Percentiles rank a stretch among this genome's conserved stretches.
These are phyloP conservation scores for Lentinus tigrinus DNA, from an alignment of 768 basidiomycete species.

Conservation along the genomic window DNA sequence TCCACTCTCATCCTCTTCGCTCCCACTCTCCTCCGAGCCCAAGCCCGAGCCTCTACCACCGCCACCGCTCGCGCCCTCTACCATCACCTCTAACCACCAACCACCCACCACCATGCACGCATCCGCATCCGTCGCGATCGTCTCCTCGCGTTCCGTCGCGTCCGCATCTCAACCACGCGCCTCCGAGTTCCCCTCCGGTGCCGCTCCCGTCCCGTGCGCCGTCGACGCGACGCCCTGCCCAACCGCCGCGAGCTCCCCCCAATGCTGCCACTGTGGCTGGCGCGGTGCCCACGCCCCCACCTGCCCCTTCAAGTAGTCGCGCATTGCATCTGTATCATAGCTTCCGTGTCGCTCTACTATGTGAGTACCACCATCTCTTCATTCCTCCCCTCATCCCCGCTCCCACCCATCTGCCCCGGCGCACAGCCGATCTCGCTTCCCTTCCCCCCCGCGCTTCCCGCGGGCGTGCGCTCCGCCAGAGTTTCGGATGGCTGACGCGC, in stretches of 20 bases:
- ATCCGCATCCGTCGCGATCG: not conserved
- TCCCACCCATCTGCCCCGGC: not conserved
- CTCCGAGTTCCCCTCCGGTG: conserved; percentile 18
- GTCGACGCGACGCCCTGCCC: conserved; percentile 31
- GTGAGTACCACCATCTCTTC: conserved; percentile 14
- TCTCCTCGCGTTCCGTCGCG: conserved; percentile 13
- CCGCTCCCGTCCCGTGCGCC: conserved; percentile 27
- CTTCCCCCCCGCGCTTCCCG: conserved; percentile 5
- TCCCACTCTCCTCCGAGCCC: conserved; percentile 8
- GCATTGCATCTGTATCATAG: conserved; percentile 19
- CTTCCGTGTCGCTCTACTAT: conserved; percentile 22
- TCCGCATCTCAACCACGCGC: conserved; percentile 15
- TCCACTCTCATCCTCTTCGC: conserved; percentile 3
- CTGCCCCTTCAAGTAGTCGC: conserved; percentile 62
- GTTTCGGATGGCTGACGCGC: conserved; percentile 15
- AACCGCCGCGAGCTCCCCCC: conserved; percentile 59
- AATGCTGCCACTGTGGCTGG: conserved; percentile 78
- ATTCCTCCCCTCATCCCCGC: conserved; percentile 9
- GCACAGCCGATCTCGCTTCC: not conserved
- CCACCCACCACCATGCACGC: conserved; percentile 17
- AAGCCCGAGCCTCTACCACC: not conserved
- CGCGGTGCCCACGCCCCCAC: conserved; percentile 57
- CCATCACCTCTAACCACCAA: not conserved
- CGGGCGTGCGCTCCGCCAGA: not conserved
- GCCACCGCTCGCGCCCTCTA: conserved; percentile 2